These are phyloP conservation scores for Lipomyces yamadae DNA, from an alignment of 805 yeast genomes.

Conservation along the genomic window DNA sequence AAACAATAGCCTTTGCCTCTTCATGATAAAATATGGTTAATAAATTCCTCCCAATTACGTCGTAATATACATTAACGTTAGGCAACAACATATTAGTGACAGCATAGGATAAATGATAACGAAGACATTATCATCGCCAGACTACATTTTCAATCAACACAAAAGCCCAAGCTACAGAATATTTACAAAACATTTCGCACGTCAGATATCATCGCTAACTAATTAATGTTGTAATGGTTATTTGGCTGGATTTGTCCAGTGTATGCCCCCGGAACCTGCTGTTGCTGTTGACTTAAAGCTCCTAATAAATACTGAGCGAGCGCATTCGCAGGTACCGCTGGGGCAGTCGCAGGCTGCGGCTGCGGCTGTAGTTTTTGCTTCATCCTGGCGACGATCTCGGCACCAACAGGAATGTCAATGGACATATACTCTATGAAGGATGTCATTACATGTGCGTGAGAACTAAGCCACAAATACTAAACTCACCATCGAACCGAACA, in stretches of 20 bases:
- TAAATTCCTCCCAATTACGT: not conserved
- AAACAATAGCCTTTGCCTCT: no score
- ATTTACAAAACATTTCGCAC: not conserved
- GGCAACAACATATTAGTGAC: not conserved
- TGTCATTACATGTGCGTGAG: not conserved
- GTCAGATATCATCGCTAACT: conserved; percentile 3
- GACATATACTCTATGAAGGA: conserved; percentile 59
- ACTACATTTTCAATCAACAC: not conserved
- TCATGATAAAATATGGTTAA: no score
- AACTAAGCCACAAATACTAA: not conserved
- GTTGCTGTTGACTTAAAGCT: conserved; percentile 40
- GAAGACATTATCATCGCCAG: not conserved
- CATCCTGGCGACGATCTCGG: conserved; percentile 54
- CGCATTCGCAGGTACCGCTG: conserved; percentile 51
- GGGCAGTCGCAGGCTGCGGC: conserved; percentile 2
- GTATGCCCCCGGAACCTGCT: conserved; percentile 14
- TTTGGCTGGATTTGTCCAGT: not conserved
- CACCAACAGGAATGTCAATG: conserved; percentile 68
- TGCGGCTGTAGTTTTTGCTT: conserved; percentile 31
- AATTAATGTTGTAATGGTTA: conserved; percentile 7
- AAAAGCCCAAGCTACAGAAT: not conserved
- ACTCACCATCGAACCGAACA: conserved; percentile 60
- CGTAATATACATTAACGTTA: not conserved
- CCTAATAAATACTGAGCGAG: conserved; percentile 64
- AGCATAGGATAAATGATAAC: not conserved